A percentile compares a stretch with the other conserved stretches of the same genome.
phyloP scores from a whole-genome alignment of 306 rosid species.

The Casuarina equisetifolia region DNA sequence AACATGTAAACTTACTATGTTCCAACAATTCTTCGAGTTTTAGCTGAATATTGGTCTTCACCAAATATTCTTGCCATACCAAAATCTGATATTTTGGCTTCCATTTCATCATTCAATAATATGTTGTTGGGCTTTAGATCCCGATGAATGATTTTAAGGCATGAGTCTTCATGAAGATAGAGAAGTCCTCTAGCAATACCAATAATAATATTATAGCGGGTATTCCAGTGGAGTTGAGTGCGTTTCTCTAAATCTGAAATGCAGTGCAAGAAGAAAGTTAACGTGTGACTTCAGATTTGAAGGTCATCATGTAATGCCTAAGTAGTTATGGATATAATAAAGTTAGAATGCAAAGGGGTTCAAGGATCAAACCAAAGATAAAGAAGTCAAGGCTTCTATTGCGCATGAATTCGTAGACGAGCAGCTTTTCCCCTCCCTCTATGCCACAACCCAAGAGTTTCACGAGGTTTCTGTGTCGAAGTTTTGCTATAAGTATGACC shows the following conservation, averaged over 20 bases:
- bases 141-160: conserved; percentile 31
- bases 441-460: conserved; percentile 39
- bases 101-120: conserved; percentile 28
- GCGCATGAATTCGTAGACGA: conserved; percentile 40
- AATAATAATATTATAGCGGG: conserved; percentile 14
- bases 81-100: conserved; percentile 35
- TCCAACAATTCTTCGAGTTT: conserved; percentile 36
- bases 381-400: conserved; percentile 35
- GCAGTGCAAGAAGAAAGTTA: neutral
- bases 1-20: conserved; percentile 21
- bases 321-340: too few relatives aligned
- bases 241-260: conserved; percentile 25
- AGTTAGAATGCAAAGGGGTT: neutral
- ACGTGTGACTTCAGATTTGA: too few relatives aligned
- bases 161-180: conserved; percentile 38
- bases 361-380: conserved; percentile 32
- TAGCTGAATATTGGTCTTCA: conserved; percentile 23
- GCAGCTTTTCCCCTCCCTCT: conserved; percentile 33
- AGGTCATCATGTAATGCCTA: too few relatives aligned
- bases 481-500: conserved; percentile 34
- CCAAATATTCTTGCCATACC: conserved; percentile 36
- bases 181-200: conserved; percentile 33
- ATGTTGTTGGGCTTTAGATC: conserved; percentile 38
- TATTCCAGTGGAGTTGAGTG: conserved; percentile 20
- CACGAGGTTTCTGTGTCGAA: conserved; percentile 43